phyloP scores from a whole-genome alignment of 257 asterid genomes.

The Przewalskia tangutica region DNA sequence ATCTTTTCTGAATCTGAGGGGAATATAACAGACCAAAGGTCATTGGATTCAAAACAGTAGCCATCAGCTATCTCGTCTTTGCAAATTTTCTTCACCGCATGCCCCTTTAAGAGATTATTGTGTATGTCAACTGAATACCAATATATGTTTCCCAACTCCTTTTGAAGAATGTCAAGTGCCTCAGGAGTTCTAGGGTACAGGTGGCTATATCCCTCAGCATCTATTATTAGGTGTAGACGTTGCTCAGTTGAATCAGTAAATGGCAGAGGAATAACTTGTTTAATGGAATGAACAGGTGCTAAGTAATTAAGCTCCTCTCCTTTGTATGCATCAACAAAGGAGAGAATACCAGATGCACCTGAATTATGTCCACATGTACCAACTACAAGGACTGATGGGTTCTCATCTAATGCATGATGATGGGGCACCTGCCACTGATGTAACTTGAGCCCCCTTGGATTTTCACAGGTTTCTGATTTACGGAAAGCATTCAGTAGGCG shows the following conservation, averaged over 20 bases:
- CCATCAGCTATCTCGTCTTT: conserved; percentile 42
- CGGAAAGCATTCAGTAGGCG: conserved; percentile 31
- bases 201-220: conserved; percentile 50
- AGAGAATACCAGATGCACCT: conserved; percentile 66
- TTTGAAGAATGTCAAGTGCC: conserved; percentile 61
- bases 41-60: conserved; percentile 55
- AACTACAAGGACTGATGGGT: conserved; percentile 79
- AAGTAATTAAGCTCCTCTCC: conserved; percentile 63
- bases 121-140: conserved; percentile 81
- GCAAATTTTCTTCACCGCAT: conserved; percentile 46
- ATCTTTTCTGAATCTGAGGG: conserved; percentile 85
- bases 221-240: conserved; percentile 71
- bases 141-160: conserved; percentile 58
- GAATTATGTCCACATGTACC: conserved; percentile 66
- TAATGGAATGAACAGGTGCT: conserved; percentile 62
- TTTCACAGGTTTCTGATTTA: conserved; percentile 56
- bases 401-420: conserved; percentile 93
- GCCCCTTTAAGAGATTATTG: conserved; percentile 61
- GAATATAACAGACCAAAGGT: conserved; percentile 80
- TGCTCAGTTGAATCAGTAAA: conserved; percentile 81
- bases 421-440: conserved; percentile 98
- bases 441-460: conserved; percentile 64
- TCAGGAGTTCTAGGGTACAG: conserved; percentile 79
- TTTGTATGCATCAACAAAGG: conserved; percentile 73
- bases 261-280: conserved; percentile 65